Evolutionary conservation across 345 rosid species (phyloP), one percentile per base, ranked within the genome.

Genomic region (Nephelium lappaceum): DNA sequence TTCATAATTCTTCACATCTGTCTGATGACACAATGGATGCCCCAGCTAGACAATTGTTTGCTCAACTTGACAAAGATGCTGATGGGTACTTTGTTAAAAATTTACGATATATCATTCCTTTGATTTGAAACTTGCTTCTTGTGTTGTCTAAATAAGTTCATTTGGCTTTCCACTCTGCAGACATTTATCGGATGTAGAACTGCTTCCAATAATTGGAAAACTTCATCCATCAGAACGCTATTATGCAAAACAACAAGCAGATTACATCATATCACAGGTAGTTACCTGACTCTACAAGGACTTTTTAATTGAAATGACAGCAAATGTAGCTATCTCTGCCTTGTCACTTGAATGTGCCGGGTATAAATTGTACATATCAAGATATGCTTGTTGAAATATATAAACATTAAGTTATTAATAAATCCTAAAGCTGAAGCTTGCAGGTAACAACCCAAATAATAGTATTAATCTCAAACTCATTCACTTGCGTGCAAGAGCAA

Each of bases 171-270:
- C 69, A 24, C 62, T 63, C 78, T 65, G 9, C 82, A 97, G 99
- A 82, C 88, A 68, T 83, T 82, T 97, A 87, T 86, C 92, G 1
- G 93, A 92, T 74, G 81, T 67, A n/a, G 98, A 97, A 72, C 80
- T 97, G 74, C 89, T 92, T 49, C 91, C 95, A 43, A 47, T 94
- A 72, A 91, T 94, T 79, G 93, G 87, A 75, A 97, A 97, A 81
- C 88, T 97, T 77, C 98, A 97, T 85, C 99, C 99, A 58, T 89
- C 98, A 0, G 99, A 93, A 83, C 95, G 65, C 45, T 93, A 92
- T 85, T 97, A 96, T 81, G 98, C 99, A 57, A 96, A 94, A 82
- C 95, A 94, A 74, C 98, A 96, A 85, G 95, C 94, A 49, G 97
- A 93, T 85, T 94, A 97, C 87, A 89, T 88, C 62, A 87, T 97